Conservation (phyloP, 192 early-diverging fungal species). For the Ambispora gerdemannii region DNA sequence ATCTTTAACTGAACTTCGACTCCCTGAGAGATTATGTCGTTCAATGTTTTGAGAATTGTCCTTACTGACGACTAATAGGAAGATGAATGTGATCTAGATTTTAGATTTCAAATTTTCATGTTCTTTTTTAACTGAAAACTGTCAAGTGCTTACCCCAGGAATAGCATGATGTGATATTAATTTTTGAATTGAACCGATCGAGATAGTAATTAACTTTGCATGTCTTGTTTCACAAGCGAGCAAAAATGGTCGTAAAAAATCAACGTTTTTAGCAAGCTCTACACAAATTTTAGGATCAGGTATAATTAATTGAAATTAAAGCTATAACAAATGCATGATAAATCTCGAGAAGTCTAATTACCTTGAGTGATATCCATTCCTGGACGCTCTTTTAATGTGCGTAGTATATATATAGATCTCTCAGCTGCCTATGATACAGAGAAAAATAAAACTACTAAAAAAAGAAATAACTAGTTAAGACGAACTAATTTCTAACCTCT, state of each 20-base stretch:
- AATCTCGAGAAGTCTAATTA: conserved; percentile 25
- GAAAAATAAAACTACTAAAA: background rate
- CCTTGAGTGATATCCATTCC: conserved; percentile 45
- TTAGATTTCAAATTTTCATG: background rate
- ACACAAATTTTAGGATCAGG: conserved; percentile 4
- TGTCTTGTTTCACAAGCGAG: conserved; percentile 84
- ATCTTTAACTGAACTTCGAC: conserved; percentile 91
- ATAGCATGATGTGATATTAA: conserved; percentile 74
- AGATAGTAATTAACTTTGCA: conserved; percentile 72
- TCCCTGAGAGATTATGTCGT: conserved; percentile 61
- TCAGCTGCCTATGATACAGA: conserved; percentile 57
- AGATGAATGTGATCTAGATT: background rate
- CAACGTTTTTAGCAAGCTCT: conserved; percentile 75
- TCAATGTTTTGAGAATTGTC: conserved; percentile 65
- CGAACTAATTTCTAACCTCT: conserved; percentile 57
- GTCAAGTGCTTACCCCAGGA: conserved; percentile 56
- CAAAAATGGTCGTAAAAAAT: conserved; percentile 79
- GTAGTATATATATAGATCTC: conserved; percentile 56
- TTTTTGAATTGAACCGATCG: conserved; percentile 80
- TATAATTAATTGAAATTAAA: conserved; percentile 4
- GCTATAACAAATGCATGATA: no score
- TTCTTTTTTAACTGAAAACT: no score
- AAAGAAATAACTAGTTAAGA: background rate
- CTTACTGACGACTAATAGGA: conserved; percentile 50
- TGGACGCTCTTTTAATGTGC: conserved; percentile 55